Evolutionary conservation across 306 rosid genomes (phyloP), one percentile per base, ranked within the genome.

Genomic region (Glycine latifolia): DNA sequence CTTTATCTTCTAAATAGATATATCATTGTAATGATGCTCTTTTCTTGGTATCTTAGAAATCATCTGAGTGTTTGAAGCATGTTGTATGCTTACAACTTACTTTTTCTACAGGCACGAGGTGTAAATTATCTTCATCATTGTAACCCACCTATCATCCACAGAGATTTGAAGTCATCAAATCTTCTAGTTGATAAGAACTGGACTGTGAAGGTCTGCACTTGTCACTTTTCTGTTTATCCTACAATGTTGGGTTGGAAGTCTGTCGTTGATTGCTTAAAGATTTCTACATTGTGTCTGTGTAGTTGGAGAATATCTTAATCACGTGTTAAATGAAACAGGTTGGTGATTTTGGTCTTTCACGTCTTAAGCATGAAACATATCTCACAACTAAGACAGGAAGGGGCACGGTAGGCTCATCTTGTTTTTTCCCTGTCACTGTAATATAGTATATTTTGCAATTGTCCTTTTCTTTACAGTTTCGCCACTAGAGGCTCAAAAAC

Each of bases 311-410:
- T 75, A 37, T 48, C 71, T 62, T 81, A 66, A 71, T 79, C 43
- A 68, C 8, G 59, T 82, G 41, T 61, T 66, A 48, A 70, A 59
- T 71, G 39, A 80, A 26, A 86, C 88, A 96, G 99, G 99, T 96
- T 77, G 98, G 97, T 44, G 99, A 93, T 87, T 96, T 96, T 86
- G 99, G 99, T 87, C 97, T 96, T 82, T 96, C 99, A 3, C 95
- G 99, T 69, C 94, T 96, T 52, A 96, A 96, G 94, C 91, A 84
- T 14, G 97, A 94, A 71, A 94, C 99, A 17, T 96, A 66, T 89
- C 97, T 96, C 82, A 89, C 94, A 71, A 94, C 99, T 8, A 96
- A 90, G 88, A 93, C 97, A 2, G 99, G 99, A 87, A 93, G 92
- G 88, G 99, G 99, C 88, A 96, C 99, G 92, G 99, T 96, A 46